Base-by-base conservation (phyloP, 2,329 filamentous ascomycete genomes). In the Alternaria triticimaculans region DNA sequence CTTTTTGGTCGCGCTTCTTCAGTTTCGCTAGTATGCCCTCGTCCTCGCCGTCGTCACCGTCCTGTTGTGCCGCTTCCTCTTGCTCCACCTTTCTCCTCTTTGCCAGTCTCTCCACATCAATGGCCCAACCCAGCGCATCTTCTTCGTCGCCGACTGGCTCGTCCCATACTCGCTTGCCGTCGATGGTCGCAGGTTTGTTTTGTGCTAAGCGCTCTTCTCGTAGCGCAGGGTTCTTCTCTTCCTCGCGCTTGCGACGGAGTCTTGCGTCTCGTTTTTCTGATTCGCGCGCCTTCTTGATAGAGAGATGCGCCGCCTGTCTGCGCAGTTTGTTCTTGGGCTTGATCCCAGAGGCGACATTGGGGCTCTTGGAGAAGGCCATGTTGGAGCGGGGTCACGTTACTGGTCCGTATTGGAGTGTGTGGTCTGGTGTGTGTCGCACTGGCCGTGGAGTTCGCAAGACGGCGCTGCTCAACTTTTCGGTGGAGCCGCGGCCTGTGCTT, bases 171-270 rank as follows among this genome's bases (percentile, higher is more conserved):
- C 96, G 89, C 67, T 80, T 80, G 58, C 65, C 61, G 55, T 80
- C 77, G 58, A 80, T 78, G 8, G 76, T 79, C 21, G 67, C 80
- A 0, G 96, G 92, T 46, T 94, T 87, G 82, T 97, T 97, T 70
- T 87, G 88, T 64, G 89, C 89, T 64, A 95, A 84, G 72, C 96
- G 88, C 69, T 91, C 87, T 65, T 88, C 88, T 70, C 89, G 89
- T 63, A 97, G 81, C 63, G 88, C 87, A 2, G 95, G 94, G 74
- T 97, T 89, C 79, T 91, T 92, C 68, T 90, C 88, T 81, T 99
- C 96, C 76, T 94, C 92, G 81, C 91, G 92, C 82, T 93, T 94
- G 64, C 93, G 87, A 53, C 88, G 87, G 78, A 94, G 91, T 66
- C 94, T 89, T 74, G 90, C 87, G 73, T 94, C 92, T 74, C 92